These are phyloP conservation scores for Kondoa subrosea DNA, from an alignment of 768 basidiomycete genomes.

Conservation along the genomic window DNA sequence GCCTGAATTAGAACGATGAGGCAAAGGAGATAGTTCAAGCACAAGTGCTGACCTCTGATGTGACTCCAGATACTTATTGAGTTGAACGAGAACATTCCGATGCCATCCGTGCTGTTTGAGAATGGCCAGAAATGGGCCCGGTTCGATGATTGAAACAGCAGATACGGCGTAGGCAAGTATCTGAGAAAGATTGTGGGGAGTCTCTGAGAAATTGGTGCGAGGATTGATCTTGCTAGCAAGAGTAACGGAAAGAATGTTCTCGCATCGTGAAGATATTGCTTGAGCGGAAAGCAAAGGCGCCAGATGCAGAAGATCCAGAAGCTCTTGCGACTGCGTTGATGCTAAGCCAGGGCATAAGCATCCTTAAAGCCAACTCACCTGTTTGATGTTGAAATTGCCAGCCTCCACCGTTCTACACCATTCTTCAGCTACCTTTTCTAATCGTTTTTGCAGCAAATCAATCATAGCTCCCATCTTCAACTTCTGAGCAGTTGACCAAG, in stretches of 20 bases:
- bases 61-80: not conserved
- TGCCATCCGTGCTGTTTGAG: conserved; percentile 23
- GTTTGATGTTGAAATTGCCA: too few relatives aligned
- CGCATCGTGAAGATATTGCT: not conserved
- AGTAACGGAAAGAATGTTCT: conserved; percentile 14
- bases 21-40: not conserved
- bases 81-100: not conserved
- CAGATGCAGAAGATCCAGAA: not conserved
- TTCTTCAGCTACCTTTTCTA: too few relatives aligned
- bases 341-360: too few relatives aligned
- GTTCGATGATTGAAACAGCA: conserved; percentile 3
- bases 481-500: not conserved
- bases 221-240: not conserved
- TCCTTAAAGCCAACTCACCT: too few relatives aligned
- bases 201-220: not conserved
- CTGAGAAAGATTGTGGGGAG: not conserved
- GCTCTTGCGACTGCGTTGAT: not conserved
- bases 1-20: conserved; percentile 1
- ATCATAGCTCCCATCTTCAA: not conserved
- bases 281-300: not conserved
- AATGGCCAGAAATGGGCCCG: conserved; percentile 14
- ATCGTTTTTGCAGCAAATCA: not conserved
- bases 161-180: not conserved
- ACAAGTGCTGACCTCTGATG: too few relatives aligned
- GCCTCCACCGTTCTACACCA: too few relatives aligned